Evolutionary conservation across 2,329 filamentous ascomycete species (phyloP).

Genomic region (Botrytis elliptica): DNA sequence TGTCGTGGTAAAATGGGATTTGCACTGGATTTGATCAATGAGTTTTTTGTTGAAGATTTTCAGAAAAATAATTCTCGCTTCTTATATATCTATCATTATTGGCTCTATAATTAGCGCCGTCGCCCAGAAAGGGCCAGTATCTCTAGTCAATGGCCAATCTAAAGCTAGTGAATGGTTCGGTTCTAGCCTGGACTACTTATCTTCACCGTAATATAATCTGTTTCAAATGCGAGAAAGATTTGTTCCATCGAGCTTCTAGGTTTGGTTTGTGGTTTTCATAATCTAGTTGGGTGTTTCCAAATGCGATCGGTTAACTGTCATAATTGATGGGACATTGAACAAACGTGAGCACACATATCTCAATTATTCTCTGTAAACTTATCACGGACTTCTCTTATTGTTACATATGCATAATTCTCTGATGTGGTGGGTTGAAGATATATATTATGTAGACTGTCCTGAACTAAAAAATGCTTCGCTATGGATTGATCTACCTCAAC

Average conservation of each 20-base stretch:
- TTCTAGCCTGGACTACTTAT: background rate
- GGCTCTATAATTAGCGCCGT: background rate
- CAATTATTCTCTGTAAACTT: background rate
- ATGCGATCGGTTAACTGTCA: background rate
- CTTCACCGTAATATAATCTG: background rate
- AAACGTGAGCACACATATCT: background rate
- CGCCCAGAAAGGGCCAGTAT: rapidly evolving
- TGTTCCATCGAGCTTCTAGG: background rate
- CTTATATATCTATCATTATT: background rate
- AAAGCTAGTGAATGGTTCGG: background rate
- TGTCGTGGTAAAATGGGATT: rapidly evolving
- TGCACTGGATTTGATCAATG: background rate
- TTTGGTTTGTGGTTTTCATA: background rate
- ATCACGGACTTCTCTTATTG: background rate
- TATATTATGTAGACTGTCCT: background rate
- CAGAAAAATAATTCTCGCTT: background rate
- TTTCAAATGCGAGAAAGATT: background rate
- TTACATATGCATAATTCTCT: background rate
- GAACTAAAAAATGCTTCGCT: background rate
- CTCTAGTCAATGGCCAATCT: background rate
- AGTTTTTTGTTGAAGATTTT: background rate
- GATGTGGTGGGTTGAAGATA: background rate
- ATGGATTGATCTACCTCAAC: background rate
- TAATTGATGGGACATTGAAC: background rate
- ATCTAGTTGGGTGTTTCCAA: background rate